These are phyloP conservation scores for Acmispon strigosus DNA, from an alignment of 306 rosid species.

Conservation along the genomic window DNA sequence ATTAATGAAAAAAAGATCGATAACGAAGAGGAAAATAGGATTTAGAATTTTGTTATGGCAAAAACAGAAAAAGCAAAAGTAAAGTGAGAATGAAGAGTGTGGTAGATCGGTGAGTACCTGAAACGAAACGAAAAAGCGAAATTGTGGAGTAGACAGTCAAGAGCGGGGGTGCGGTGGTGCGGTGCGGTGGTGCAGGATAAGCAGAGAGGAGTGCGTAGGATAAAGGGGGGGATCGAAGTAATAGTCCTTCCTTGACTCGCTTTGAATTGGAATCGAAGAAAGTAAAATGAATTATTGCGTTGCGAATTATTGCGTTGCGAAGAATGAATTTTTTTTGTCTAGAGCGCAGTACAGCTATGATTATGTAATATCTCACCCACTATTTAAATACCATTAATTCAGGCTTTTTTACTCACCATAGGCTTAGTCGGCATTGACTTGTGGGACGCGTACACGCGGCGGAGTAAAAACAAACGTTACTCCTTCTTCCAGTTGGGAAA, in stretches of 20 bases:
- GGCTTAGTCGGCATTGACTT: no score
- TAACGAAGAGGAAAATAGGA: background rate
- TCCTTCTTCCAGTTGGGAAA: no score
- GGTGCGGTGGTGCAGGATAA: slow-evolving; percentile 33
- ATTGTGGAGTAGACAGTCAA: background rate
- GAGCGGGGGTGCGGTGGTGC: background rate
- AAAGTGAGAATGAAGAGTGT: background rate
- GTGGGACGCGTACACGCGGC: no score
- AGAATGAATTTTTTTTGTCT: no score
- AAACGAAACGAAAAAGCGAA: slow-evolving; percentile 11
- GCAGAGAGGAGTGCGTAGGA: slow-evolving; percentile 43
- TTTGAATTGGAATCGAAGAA: slow-evolving; percentile 22
- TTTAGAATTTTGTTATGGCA: background rate
- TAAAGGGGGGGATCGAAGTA: slow-evolving; percentile 3
- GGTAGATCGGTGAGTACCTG: slow-evolving; percentile 34
- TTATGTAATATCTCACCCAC: no score
- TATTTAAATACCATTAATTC: no score
- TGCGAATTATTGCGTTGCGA: background rate
- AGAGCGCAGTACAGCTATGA: no score
- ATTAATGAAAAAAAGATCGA: background rate
- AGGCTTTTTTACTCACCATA: no score
- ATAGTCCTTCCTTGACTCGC: slow-evolving; percentile 25
- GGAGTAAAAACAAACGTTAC: no score
- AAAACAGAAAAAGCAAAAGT: background rate
- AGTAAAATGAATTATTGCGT: background rate